Conservation (phyloP, 345 rosid genomes). For the Acer saccharum region DNA sequence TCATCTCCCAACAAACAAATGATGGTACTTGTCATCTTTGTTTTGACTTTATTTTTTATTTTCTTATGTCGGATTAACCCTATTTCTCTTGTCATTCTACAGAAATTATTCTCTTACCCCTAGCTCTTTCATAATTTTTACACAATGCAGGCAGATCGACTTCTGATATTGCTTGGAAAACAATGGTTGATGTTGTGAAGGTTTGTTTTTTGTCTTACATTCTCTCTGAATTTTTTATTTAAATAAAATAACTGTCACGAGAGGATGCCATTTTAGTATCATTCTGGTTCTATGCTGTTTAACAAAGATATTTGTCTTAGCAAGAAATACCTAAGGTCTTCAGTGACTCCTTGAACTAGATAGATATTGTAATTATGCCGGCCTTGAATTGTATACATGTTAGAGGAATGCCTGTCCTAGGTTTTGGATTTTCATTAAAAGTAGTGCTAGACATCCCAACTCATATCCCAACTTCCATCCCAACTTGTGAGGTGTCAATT, state of each 20-base stretch:
- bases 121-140: not conserved
- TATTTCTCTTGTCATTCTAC: slow-evolving; percentile 5
- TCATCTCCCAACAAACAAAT: slow-evolving; percentile 28
- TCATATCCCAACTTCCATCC: too few species aligned
- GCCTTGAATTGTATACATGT: slow-evolving; percentile 8
- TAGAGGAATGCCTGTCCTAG: not conserved
- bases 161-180: slow-evolving; percentile 45
- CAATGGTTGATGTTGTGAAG: slow-evolving; percentile 71
- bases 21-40: slow-evolving; percentile 31
- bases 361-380: not conserved
- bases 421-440: not conserved
- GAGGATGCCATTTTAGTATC: slow-evolving; percentile 1
- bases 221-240: not conserved
- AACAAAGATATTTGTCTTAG: not conserved
- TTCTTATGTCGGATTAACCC: not conserved
- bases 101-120: not conserved
- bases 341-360: slow-evolving; percentile 8
- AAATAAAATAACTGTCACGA: not conserved
- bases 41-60: not conserved
- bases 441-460: too few species aligned
- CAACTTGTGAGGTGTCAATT: too few species aligned
- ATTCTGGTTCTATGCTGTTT: not conserved
- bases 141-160: slow-evolving; percentile 37
- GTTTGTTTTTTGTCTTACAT: slow-evolving; percentile 29
- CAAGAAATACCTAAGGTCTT: slow-evolving; percentile 9